Evolutionary conservation across 306 rosid species (phyloP).

Genomic region (Castanea crenata): DNA sequence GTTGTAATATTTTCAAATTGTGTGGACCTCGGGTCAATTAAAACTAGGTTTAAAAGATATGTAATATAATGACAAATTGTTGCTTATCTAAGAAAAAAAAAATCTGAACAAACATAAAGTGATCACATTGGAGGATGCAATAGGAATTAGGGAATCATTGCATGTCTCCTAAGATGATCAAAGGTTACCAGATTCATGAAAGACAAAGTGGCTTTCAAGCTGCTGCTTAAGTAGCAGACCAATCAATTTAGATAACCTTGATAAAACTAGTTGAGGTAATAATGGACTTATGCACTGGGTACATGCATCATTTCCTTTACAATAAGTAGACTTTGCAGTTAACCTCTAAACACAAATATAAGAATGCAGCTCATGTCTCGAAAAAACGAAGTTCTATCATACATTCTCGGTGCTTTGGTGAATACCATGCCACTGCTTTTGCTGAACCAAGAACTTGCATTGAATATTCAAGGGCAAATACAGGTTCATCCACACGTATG

Average conservation of each 20-base stretch:
- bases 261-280: neutral
- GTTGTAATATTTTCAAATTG: no score
- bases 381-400: conserved; percentile 93
- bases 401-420: conserved; percentile 74
- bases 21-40: no score
- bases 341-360: conserved; percentile 7
- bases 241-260: neutral
- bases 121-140: no score
- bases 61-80: no score
- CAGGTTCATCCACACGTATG: conserved; percentile 50
- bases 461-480: conserved; percentile 82
- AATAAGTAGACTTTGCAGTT: no score
- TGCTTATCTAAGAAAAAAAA: no score
- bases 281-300: no score
- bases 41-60: no score
- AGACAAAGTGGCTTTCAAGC: neutral
- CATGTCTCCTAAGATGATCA: no score
- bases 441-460: conserved; percentile 88
- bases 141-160: no score
- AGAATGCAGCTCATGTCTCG: conserved; percentile 45
- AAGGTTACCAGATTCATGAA: neutral
- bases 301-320: no score
- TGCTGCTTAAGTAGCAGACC: neutral
- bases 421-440: conserved; percentile 94
- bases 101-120: no score